These are phyloP conservation scores for Metschnikowia noctiluminum DNA, from an alignment of 805 yeast genomes.

Conservation along the genomic window DNA sequence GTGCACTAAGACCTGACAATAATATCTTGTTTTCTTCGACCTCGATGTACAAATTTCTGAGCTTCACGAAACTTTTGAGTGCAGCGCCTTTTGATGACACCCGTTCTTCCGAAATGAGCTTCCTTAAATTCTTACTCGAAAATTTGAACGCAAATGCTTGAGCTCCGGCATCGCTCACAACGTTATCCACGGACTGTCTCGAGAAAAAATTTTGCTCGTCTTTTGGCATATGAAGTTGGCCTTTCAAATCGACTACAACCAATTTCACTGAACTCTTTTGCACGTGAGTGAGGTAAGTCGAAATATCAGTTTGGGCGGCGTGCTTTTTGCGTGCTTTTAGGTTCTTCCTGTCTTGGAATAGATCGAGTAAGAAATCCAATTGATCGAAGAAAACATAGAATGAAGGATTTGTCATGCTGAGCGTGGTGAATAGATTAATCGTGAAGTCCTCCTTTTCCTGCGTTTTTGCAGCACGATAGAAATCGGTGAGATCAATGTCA, in stretches of 20 bases:
- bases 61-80: constrained; percentile 26
- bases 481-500: constrained; percentile 22
- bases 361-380: constrained; percentile 19
- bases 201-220: constrained; percentile 6
- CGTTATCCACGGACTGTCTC: constrained; percentile 28
- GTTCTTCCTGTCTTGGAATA: not conserved
- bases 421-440: constrained; percentile 17
- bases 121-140: constrained; percentile 24
- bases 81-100: not conserved
- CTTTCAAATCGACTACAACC: constrained; percentile 29
- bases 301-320: not conserved
- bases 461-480: constrained; percentile 18
- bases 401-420: constrained; percentile 33
- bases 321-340: not conserved
- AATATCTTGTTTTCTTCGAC: constrained; percentile 30
- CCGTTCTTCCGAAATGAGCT: constrained; percentile 5
- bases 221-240: constrained; percentile 31
- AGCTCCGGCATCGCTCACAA: constrained; percentile 21
- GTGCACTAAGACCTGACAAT: constrained; percentile 26
- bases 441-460: constrained; percentile 8
- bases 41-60: constrained; percentile 29
- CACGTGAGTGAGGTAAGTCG: not conserved
- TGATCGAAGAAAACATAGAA: constrained; percentile 40
- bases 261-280: constrained; percentile 20
- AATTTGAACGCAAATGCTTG: constrained; percentile 26